A percentile compares a stretch with the other conserved stretches of the same genome.
Evolutionary conservation across 495 filamentous ascomycete genomes (phyloP).

Genomic region (Penicillium goetzii): DNA sequence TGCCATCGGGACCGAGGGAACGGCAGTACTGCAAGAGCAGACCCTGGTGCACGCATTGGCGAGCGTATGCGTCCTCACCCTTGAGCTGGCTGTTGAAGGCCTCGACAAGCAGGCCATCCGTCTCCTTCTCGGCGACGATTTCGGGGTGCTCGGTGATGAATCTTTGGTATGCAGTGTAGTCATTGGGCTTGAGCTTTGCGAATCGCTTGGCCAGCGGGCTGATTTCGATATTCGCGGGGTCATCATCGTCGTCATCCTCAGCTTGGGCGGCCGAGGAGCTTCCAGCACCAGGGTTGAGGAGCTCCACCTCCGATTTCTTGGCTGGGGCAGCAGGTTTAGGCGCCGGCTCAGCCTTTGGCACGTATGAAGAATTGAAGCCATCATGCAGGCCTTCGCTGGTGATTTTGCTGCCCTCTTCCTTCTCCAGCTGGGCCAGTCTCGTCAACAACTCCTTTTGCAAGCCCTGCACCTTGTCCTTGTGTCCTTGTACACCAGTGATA

Average conservation of each 20-base stretch:
- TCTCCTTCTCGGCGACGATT: slow-evolving; percentile 84
- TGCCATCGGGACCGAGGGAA: slow-evolving; percentile 83
- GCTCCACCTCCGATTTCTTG: slow-evolving; percentile 63
- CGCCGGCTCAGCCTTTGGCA: slow-evolving; percentile 64
- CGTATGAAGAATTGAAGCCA: slow-evolving; percentile 84
- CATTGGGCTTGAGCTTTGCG: slow-evolving; percentile 71
- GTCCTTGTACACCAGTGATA: slow-evolving; percentile 71
- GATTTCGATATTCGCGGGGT: slow-evolving; percentile 74
- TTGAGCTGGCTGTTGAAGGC: slow-evolving; percentile 86
- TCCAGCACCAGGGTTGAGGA: slow-evolving; percentile 71
- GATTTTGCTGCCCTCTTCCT: slow-evolving; percentile 86
- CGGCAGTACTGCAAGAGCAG: slow-evolving; percentile 94
- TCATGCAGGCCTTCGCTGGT: slow-evolving; percentile 90
- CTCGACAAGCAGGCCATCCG: slow-evolving; percentile 85
- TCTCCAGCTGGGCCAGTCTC: slow-evolving; percentile 81
- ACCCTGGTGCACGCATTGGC: slow-evolving; percentile 92
- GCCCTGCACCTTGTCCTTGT: slow-evolving; percentile 73
- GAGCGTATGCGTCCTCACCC: slow-evolving; percentile 72
- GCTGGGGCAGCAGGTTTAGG: slow-evolving; percentile 35
- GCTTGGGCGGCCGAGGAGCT: slow-evolving; percentile 56
- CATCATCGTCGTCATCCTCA: slow-evolving; percentile 63
- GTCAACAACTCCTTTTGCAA: slow-evolving; percentile 73
- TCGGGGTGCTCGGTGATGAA: slow-evolving; percentile 77
- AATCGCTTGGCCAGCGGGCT: slow-evolving; percentile 78
- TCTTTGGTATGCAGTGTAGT: slow-evolving; percentile 71